These are phyloP conservation scores for Chenopodium quinoa DNA, from an alignment of 148 eudicot genomes.

Conservation along the genomic window DNA sequence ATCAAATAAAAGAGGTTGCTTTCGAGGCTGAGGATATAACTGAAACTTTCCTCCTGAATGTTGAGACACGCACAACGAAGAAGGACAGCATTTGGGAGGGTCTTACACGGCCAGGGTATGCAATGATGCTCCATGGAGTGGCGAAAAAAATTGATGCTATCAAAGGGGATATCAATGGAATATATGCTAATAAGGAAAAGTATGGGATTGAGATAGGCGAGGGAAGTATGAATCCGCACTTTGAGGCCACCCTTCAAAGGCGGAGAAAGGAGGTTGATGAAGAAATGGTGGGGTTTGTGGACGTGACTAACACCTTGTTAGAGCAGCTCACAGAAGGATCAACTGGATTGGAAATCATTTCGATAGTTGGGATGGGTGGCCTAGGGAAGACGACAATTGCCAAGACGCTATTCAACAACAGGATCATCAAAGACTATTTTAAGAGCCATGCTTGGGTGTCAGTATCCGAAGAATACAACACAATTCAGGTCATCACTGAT, in stretches of 20 bases:
- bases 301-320: constrained; percentile 27
- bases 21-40: constrained; percentile 29
- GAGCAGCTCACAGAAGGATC: constrained; percentile 24
- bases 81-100: constrained; percentile 2
- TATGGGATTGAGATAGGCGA: constrained; percentile 20
- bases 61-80: constrained; percentile 15
- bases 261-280: constrained; percentile 19
- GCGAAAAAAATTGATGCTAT: constrained; percentile 17
- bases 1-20: constrained; percentile 28
- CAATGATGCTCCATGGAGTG: constrained; percentile 15
- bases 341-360: constrained; percentile 22
- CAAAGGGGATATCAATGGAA: constrained; percentile 15
- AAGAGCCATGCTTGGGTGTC: constrained; percentile 29
- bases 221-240: constrained; percentile 12
- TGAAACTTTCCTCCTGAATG: constrained; percentile 23
- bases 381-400: constrained; percentile 49
- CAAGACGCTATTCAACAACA: constrained; percentile 30
- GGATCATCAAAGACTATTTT: constrained; percentile 24
- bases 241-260: constrained; percentile 23
- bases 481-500: constrained; percentile 27
- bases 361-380: constrained; percentile 48
- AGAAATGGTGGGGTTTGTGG: constrained; percentile 31
- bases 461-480: constrained; percentile 35
- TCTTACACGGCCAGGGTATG: constrained; percentile 11
- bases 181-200: constrained; percentile 20